phyloP scores from a whole-genome alignment of 768 basidiomycete genomes.

The Cantharellus anzutake region DNA sequence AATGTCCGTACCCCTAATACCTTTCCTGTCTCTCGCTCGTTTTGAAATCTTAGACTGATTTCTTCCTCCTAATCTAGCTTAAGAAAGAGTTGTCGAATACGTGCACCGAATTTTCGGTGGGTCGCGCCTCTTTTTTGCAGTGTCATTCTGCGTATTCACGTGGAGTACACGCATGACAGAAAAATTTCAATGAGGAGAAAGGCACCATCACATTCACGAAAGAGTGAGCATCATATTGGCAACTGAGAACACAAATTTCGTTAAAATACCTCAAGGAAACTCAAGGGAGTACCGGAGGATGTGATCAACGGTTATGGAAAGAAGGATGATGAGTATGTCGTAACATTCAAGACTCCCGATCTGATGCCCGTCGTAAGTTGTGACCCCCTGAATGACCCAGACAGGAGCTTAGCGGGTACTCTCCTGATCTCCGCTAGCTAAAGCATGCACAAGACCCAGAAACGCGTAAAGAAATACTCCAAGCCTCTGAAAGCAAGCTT shows the following conservation, averaged over 20 bases:
- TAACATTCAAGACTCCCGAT: conserved; percentile 69
- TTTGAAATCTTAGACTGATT: background rate
- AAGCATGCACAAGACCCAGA: conserved; percentile 57
- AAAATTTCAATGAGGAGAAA: conserved; percentile 83
- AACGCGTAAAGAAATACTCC: conserved; percentile 45
- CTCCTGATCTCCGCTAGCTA: conserved; percentile 28
- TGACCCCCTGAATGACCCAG: background rate
- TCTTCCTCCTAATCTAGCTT: conserved; percentile 15
- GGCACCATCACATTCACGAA: conserved; percentile 20
- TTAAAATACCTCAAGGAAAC: conserved; percentile 44
- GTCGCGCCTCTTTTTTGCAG: conserved; percentile 13
- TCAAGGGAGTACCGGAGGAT: conserved; percentile 63
- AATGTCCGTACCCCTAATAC: background rate
- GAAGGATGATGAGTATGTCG: conserved; percentile 43
- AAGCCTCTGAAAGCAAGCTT: conserved; percentile 51
- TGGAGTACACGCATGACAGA: conserved; percentile 21
- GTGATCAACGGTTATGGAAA: conserved; percentile 63
- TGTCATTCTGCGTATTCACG: background rate
- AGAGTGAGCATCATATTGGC: background rate
- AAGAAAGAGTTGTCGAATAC: conserved; percentile 63
- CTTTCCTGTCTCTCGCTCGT: background rate
- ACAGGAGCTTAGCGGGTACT: background rate
- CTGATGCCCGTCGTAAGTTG: conserved; percentile 51
- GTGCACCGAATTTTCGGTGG: conserved; percentile 61
- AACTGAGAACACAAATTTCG: background rate